A percentile compares a stretch with the other conserved stretches of the same genome.
phyloP scores from a whole-genome alignment of 805 yeast species.

The Candida koratica region DNA sequence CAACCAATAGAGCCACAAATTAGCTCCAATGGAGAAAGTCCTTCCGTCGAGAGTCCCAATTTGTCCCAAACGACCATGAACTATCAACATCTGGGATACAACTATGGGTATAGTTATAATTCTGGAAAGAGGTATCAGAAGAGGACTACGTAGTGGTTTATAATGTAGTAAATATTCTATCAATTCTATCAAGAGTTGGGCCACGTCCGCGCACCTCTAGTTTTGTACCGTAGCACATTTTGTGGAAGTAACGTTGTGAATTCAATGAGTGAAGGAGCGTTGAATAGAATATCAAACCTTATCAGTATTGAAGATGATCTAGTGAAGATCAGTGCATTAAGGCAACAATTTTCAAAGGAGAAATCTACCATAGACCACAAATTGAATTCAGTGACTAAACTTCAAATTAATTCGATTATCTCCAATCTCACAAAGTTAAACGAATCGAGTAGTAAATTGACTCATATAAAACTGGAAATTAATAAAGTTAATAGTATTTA shows the following conservation, averaged over 20 bases:
- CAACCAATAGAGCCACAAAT: constrained; percentile 1
- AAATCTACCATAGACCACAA: constrained; percentile 73
- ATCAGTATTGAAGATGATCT: constrained; percentile 50
- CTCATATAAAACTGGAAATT: constrained; percentile 36
- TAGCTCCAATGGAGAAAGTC: constrained; percentile 1
- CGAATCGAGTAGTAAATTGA: constrained; percentile 35
- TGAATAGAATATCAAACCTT: constrained; percentile 36
- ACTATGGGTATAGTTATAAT: constrained; percentile 3
- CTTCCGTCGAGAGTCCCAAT: constrained; percentile 3
- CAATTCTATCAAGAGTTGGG: too few species aligned
- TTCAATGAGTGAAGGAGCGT: constrained; percentile 42
- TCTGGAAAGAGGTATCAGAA: constrained; percentile 16
- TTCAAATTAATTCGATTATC: constrained; percentile 55
- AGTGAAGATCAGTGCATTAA: constrained; percentile 48
- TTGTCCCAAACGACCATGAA: constrained; percentile 6
- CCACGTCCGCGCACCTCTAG: too few species aligned
- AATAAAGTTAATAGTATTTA: constrained; percentile 48
- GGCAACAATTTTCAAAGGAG: constrained; percentile 60
- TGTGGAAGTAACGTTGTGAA: too few species aligned
- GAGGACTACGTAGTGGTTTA: constrained; percentile 7
- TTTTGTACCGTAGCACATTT: too few species aligned
- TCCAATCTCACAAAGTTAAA: constrained; percentile 50
- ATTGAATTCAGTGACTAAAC: constrained; percentile 63
- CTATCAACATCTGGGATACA: constrained; percentile 2
- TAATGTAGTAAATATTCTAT: too few species aligned